Conservation (phyloP, 352 stramenopile species). For the Phytopythium aichiense region DNA sequence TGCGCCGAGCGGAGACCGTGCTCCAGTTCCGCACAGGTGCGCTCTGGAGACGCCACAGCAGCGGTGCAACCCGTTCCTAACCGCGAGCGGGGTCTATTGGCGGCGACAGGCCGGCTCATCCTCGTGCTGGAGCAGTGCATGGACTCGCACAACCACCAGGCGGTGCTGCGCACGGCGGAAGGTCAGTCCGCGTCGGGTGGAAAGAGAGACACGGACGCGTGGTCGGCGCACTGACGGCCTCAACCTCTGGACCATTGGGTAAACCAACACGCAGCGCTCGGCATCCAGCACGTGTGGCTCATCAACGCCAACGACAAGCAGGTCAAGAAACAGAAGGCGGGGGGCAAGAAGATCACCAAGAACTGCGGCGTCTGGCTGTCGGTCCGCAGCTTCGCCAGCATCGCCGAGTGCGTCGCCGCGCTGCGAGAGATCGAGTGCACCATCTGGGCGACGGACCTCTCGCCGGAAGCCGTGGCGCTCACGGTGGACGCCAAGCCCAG, state of each 20-base stretch:
- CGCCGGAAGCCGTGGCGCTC: constrained; percentile 60
- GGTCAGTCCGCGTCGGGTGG: constrained; percentile 10
- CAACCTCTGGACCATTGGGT: neutral
- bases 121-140: constrained; percentile 79
- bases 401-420: constrained; percentile 69
- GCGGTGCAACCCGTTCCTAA: neutral
- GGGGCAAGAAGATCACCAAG: constrained; percentile 77
- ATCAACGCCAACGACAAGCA: constrained; percentile 60
- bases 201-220: neutral
- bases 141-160: constrained; percentile 86
- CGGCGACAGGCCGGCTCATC: constrained; percentile 33
- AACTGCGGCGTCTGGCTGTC: constrained; percentile 82
- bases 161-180: constrained; percentile 91
- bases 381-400: constrained; percentile 83
- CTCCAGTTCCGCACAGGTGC: constrained; percentile 49
- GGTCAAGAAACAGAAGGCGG: constrained; percentile 59
- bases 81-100: neutral
- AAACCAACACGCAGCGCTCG: constrained; percentile 61
- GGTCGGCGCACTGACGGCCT: neutral
- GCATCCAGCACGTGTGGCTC: constrained; percentile 91
- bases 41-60: neutral
- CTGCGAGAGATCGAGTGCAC: constrained; percentile 54
- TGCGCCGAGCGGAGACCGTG: constrained; percentile 71
- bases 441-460: constrained; percentile 92
- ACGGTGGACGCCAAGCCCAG: constrained; percentile 31